These are phyloP conservation scores for Yarrowia bubula DNA, from an alignment of 805 yeast species.

Conservation along the genomic window DNA sequence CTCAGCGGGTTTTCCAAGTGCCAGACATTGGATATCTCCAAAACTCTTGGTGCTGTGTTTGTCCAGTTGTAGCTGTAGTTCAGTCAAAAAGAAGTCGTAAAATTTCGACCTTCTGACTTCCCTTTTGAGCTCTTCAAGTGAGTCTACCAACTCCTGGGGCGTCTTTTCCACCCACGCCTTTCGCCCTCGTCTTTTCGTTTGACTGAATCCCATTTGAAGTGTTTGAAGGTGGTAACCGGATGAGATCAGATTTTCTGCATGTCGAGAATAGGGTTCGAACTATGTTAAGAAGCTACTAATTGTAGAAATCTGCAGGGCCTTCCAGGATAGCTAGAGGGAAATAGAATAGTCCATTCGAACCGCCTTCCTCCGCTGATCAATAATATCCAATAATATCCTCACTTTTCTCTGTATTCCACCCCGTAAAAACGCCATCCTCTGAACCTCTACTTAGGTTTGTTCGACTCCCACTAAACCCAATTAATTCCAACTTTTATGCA, in stretches of 20 bases:
- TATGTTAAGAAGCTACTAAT: no score
- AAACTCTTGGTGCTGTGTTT: constrained; percentile 17
- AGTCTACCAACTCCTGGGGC: constrained; percentile 29
- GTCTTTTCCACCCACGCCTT: constrained; percentile 31
- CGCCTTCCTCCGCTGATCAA: no score
- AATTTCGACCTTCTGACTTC: constrained; percentile 28
- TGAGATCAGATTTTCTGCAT: background rate
- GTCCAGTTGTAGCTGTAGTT: background rate
- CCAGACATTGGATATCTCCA: constrained; percentile 57
- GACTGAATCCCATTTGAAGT: constrained; percentile 9
- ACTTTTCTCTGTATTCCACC: no score
- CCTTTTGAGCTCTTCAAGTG: constrained; percentile 19
- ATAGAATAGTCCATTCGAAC: no score
- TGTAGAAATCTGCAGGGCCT: no score
- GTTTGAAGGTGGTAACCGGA: constrained; percentile 6
- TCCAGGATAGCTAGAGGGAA: no score
- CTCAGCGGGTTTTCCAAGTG: constrained; percentile 64
- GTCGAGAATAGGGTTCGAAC: background rate
- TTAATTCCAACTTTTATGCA: background rate
- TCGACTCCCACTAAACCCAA: background rate
- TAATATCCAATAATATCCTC: no score
- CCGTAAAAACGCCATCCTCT: no score
- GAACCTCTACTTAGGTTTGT: no score
- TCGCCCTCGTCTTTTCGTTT: constrained; percentile 19
- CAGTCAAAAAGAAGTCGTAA: constrained; percentile 19